Evolutionary conservation across 306 rosid genomes (phyloP), one percentile per base, ranked within the genome.

Genomic region (Quercus cerris): DNA sequence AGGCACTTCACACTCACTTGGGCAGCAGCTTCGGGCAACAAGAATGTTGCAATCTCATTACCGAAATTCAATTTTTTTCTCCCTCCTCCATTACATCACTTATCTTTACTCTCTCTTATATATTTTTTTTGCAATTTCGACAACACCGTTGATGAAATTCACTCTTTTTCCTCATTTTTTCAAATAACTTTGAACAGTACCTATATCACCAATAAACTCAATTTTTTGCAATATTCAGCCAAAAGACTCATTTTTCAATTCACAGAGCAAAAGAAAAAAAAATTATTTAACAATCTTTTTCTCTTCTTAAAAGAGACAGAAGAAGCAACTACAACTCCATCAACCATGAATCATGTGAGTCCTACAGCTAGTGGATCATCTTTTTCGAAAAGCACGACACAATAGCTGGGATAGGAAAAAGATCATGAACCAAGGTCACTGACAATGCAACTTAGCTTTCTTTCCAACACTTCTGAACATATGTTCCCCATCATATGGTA

Each of bases 401-500:
- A 70, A 20, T 23, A 11, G 59, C 44, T 1, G 31, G 44, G 12
- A 49, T 8, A 27, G 41, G 23, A 4, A 72, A 18, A 54, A 3
- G 63, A 38, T 77, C 68, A 84, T 79, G 59, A 76, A 25, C 19
- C 58, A 13, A 71, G 22, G 52, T 83, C 89, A 82, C 71, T 80
- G 75, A 83, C 88, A 72, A 86, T 68, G 58, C 70, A 86, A 83
- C 81, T 90, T 63, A 92, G 75, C 88, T 91, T 93, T 76, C 49
- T 86, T 19, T 92, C 97, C 84, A 94, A 77, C 0, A 86, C 85
- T 55, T 92, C 94, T 0, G 97, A 85, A 80, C 95, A 88, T 38
- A 93, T 93, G 27, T 93, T 97, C 3, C 87, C 92, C 99, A 94
- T 92, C 62, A 86, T 88, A 71, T 86, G 92, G 84, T 94, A 93